Evolutionary conservation across 495 filamentous ascomycete genomes (phyloP).

Genomic region (Lentithecium fluviatile): DNA sequence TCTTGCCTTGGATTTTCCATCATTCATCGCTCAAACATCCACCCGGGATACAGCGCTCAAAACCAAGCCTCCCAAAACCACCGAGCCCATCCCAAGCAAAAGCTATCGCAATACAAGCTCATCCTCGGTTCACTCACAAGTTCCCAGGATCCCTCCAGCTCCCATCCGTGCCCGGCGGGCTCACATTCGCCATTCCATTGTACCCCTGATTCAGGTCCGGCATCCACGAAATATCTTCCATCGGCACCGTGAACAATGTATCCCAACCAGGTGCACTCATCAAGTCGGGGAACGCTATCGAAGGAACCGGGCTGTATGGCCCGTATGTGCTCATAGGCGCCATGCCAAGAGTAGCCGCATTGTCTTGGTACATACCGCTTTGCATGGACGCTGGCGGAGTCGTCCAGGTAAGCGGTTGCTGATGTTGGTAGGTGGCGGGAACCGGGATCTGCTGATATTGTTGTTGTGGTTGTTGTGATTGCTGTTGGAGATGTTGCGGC

Average conservation of each 20-base stretch:
- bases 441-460: no score
- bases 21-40: no score
- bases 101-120: no score
- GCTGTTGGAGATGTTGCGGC: no score
- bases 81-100: no score
- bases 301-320: background rate
- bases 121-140: background rate
- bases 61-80: no score
- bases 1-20: no score
- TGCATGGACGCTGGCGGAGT: background rate
- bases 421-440: no score
- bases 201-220: conserved; percentile 4
- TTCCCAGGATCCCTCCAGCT: background rate
- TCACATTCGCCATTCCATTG: conserved; percentile 4
- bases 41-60: no score
- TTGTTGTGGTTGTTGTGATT: no score
- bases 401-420: background rate
- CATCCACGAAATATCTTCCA: conserved; percentile 13
- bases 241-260: conserved; percentile 19
- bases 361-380: background rate
- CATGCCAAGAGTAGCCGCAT: conserved; percentile 5
- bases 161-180: conserved; percentile 2
- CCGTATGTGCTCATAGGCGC: background rate
- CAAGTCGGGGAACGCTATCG: conserved; percentile 20
- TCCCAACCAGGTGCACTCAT: conserved; percentile 26